These are phyloP conservation scores for Pythium utonaiense DNA, from an alignment of 352 stramenopile genomes.

Conservation along the genomic window DNA sequence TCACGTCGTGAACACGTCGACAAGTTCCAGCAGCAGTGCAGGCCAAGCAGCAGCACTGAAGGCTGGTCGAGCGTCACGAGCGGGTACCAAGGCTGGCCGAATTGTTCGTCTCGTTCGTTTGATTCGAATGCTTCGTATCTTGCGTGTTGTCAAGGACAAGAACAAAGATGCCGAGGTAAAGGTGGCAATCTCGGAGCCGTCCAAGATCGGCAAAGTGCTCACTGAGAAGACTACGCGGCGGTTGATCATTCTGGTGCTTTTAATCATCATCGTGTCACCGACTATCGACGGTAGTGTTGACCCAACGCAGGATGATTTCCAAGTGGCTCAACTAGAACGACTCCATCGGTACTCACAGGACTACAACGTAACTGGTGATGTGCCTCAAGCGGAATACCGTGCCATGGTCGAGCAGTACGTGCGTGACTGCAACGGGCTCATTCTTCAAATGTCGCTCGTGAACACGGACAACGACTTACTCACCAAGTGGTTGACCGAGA, in stretches of 20 bases:
- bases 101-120: conserved; percentile 91
- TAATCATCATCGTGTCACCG: conserved; percentile 84
- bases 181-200: conserved; percentile 82
- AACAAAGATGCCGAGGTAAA: conserved; percentile 60
- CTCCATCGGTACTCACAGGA: conserved; percentile 81
- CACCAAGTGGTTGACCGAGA: conserved; percentile 45
- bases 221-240: conserved; percentile 92
- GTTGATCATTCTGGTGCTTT: conserved; percentile 89
- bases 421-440: conserved; percentile 64
- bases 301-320: conserved; percentile 70
- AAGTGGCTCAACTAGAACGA: conserved; percentile 68
- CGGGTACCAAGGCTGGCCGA: conserved; percentile 83
- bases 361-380: conserved; percentile 63
- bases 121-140: conserved; percentile 88
- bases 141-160: conserved; percentile 74
- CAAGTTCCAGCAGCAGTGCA: conserved; percentile 16
- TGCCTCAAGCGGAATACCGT: conserved; percentile 46
- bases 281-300: conserved; percentile 79
- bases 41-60: conserved; percentile 70
- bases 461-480: conserved; percentile 43
- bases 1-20: conserved; percentile 40
- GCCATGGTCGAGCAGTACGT: conserved; percentile 70
- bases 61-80: conserved; percentile 80
- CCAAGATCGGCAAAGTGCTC: conserved; percentile 93
- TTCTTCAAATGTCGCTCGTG: conserved; percentile 58